Evolutionary conservation across 768 basidiomycete species (phyloP), one percentile per base, ranked within the genome.

Genomic region (Rhodotorula taiwanensis): DNA sequence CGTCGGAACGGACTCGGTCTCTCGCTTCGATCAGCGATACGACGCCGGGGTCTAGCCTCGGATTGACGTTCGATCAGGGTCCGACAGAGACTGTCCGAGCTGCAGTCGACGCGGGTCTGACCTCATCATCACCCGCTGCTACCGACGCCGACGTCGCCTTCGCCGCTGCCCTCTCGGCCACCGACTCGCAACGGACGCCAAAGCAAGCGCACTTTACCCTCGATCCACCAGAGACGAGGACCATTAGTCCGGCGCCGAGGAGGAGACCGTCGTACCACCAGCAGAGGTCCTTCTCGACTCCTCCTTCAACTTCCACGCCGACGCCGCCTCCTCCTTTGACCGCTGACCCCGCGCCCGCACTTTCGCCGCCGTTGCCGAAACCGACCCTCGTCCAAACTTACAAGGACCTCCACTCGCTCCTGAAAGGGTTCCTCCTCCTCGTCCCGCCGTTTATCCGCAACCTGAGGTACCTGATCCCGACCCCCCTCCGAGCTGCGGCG

Each of bases 341-440:
- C 53, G 20, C 47, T 51, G 34, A 52, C 57, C 2, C 41, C 11
- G 31, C 36, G 36, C n/a, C n/a, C n/a, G n/a, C n/a, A n/a, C n/a
- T n/a, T n/a, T n/a, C n/a, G n/a, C n/a, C n/a, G n/a, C 44, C 23
- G 20, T 14, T 30, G 15, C 57, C 52, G n/a, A 55, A 58, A 4
- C 61, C 61, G 10, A 33, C 67, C 7, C 62, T 69, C 23, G 28
- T 34, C 2, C 55, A 70, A 50, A 71, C 71, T 2, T 54, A 62
- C 30, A 47, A 36, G 31, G 72, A 73, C 60, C 58, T 73, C 11
- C 60, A 59, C 18, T 49, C 55, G 23, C 58, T 73, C 45, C 59
- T 73, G 43, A 54, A 60, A 21, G 48, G 48, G 5, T 73, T 72
- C 67, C 66, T 71, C 25, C 33, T 65, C 55, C 23, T 73, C 44